A percentile compares a stretch with the other conserved stretches of the same genome.
phyloP scores from a whole-genome alignment of 2,329 filamentous ascomycete species.

The Apiospora saccharicola region DNA sequence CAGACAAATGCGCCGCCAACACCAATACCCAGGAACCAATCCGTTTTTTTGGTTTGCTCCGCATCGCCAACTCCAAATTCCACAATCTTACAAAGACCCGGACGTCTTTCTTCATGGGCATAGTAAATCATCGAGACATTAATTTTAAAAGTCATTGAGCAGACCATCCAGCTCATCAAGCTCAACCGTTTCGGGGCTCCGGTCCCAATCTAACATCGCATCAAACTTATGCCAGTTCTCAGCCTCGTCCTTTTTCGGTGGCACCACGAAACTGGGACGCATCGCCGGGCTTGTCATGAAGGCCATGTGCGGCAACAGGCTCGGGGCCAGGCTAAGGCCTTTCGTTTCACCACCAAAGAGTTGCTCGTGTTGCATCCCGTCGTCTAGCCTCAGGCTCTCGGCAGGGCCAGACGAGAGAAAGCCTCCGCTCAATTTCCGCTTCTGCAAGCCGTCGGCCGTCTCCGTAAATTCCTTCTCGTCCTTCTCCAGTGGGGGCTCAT shows the following conservation, averaged over 20 bases:
- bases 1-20: conserved; percentile 11
- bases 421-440: conserved; percentile 63
- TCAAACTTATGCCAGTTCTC: conserved; percentile 56
- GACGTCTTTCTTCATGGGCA: neutral
- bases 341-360: conserved; percentile 60
- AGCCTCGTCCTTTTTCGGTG: conserved; percentile 51
- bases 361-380: conserved; percentile 56
- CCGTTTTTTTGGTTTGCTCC: conserved; percentile 8
- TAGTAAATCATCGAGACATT: conserved; percentile 22
- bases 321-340: conserved; percentile 40
- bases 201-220: conserved; percentile 63
- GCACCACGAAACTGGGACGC: conserved; percentile 54
- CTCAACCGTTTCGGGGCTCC: conserved; percentile 86
- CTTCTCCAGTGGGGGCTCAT: conserved; percentile 87
- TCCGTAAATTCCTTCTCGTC: conserved; percentile 98
- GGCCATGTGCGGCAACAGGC: conserved; percentile 45
- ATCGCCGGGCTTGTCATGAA: conserved; percentile 65
- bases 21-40: conserved; percentile 10
- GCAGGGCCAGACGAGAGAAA: conserved; percentile 45
- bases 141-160: conserved; percentile 73
- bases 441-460: conserved; percentile 85
- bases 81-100: conserved; percentile 4
- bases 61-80: conserved; percentile 6
- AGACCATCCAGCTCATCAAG: conserved; percentile 92
- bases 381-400: conserved; percentile 49